Evolutionary conservation across 306 rosid genomes (phyloP).

Genomic region (Cicer chorassanicum): DNA sequence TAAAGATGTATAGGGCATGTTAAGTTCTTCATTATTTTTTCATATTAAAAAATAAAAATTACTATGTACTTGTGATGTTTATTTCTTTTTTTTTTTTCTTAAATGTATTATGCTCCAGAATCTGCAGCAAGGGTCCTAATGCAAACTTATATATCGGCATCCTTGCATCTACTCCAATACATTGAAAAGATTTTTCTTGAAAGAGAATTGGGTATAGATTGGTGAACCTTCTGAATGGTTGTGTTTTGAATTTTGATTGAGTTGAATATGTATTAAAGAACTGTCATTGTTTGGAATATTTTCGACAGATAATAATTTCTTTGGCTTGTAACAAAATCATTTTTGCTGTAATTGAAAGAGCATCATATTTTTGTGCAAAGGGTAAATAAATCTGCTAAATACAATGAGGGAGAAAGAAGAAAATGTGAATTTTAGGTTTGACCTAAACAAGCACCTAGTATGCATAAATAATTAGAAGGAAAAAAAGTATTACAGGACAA

Average conservation of each 20-base stretch:
- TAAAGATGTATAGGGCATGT: neutral
- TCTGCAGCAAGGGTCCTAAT: conserved; percentile 62
- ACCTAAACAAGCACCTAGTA: neutral
- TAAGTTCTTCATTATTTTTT: neutral
- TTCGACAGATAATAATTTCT: neutral
- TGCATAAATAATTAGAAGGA: neutral
- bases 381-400: conserved; percentile 5
- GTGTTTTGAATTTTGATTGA: conserved; percentile 15
- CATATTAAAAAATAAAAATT: neutral
- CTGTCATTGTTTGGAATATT: neutral
- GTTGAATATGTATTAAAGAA: conserved; percentile 19
- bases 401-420: conserved; percentile 20
- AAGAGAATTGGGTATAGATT: conserved; percentile 77
- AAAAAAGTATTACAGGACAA: neutral
- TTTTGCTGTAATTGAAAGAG: neutral
- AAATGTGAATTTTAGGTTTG: neutral
- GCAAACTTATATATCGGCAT: conserved; percentile 63
- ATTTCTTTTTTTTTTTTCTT: neutral
- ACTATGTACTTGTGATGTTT: conserved; percentile 2
- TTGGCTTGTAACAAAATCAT: neutral
- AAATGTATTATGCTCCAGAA: conserved; percentile 50
- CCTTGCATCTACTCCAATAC: conserved; percentile 63
- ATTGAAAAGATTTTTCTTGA: conserved; percentile 70
- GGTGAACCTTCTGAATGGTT: conserved; percentile 53
- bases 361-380: neutral